Conservation (phyloP, 805 yeast genomes). For the Candida arabinofermentans region DNA sequence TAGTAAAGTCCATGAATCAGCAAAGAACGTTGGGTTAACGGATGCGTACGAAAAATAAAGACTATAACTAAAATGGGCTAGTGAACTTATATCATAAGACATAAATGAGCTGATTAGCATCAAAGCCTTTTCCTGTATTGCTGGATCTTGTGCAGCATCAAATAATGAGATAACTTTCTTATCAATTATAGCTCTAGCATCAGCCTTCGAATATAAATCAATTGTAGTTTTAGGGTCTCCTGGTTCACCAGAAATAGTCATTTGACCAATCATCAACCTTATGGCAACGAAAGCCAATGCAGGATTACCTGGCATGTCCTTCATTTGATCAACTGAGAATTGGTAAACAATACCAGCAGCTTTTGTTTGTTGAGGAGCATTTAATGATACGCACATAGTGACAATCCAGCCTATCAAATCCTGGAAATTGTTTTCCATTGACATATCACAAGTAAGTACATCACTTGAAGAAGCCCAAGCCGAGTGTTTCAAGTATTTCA, state of each 20-base stretch:
- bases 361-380: constrained; percentile 47
- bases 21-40: constrained; percentile 15
- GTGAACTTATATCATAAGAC: constrained; percentile 21
- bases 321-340: constrained; percentile 37
- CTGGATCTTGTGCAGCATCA: constrained; percentile 18
- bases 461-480: constrained; percentile 4
- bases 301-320: constrained; percentile 20
- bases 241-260: constrained; percentile 13
- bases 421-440: constrained; percentile 26
- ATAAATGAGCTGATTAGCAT: constrained; percentile 18
- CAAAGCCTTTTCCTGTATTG: constrained; percentile 15
- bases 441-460: constrained; percentile 8
- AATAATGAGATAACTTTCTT: constrained; percentile 33
- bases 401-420: constrained; percentile 57
- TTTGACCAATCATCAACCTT: constrained; percentile 18
- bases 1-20: constrained; percentile 25
- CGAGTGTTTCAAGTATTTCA: constrained; percentile 30
- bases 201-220: constrained; percentile 40
- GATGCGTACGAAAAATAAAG: constrained; percentile 14
- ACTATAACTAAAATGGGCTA: constrained; percentile 21
- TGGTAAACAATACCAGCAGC: constrained; percentile 49
- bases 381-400: constrained; percentile 36
- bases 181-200: constrained; percentile 46
- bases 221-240: constrained; percentile 29
- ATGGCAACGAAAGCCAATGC: constrained; percentile 24